Conservation (phyloP, 2,329 filamentous ascomycete genomes). For the Colletotrichum lupini region DNA sequence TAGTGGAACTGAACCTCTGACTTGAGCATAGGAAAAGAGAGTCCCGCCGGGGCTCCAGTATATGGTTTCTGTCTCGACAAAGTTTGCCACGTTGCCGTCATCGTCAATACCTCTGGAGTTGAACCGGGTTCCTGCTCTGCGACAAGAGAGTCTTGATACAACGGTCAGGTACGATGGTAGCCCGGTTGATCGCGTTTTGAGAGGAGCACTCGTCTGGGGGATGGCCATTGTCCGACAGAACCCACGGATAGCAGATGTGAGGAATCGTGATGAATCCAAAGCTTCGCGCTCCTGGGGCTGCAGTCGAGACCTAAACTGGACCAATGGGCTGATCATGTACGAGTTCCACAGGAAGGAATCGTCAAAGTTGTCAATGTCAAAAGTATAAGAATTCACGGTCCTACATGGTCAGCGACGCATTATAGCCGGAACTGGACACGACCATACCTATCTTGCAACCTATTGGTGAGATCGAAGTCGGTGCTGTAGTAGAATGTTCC, state of each 20-base stretch:
- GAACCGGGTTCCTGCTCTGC: slow-evolving; percentile 92
- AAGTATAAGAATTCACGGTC: slow-evolving; percentile 78
- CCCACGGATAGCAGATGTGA: slow-evolving; percentile 94
- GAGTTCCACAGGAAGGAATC: slow-evolving; percentile 97
- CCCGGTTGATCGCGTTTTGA: slow-evolving; percentile 73
- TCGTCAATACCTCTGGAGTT: slow-evolving; percentile 98
- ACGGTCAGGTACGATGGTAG: slow-evolving; percentile 87
- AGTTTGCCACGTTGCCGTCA: slow-evolving; percentile 97
- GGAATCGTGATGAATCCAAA: slow-evolving; percentile 86
- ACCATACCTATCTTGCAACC: slow-evolving; percentile 83
- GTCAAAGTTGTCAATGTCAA: slow-evolving; percentile 93
- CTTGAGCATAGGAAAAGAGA: slow-evolving; percentile 93
- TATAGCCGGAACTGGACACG: slow-evolving; percentile 10
- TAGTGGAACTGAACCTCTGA: slow-evolving; percentile 91
- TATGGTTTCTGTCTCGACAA: slow-evolving; percentile 96
- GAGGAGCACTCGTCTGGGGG: slow-evolving; percentile 78
- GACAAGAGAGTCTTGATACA: slow-evolving; percentile 91
- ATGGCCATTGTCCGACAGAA: slow-evolving; percentile 91
- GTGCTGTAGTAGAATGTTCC: slow-evolving; percentile 98
- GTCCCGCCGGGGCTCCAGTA: slow-evolving; percentile 84
- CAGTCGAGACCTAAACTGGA: slow-evolving; percentile 87
- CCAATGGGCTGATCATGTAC: slow-evolving; percentile 94
- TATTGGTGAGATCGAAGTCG: slow-evolving; percentile 96
- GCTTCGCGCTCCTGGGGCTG: slow-evolving; percentile 78
- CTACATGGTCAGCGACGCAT: slow-evolving; percentile 52